These are phyloP conservation scores for Rhodotorula sp. DNA, from an alignment of 1,284 basidiomycete genomes.

Conservation along the genomic window DNA sequence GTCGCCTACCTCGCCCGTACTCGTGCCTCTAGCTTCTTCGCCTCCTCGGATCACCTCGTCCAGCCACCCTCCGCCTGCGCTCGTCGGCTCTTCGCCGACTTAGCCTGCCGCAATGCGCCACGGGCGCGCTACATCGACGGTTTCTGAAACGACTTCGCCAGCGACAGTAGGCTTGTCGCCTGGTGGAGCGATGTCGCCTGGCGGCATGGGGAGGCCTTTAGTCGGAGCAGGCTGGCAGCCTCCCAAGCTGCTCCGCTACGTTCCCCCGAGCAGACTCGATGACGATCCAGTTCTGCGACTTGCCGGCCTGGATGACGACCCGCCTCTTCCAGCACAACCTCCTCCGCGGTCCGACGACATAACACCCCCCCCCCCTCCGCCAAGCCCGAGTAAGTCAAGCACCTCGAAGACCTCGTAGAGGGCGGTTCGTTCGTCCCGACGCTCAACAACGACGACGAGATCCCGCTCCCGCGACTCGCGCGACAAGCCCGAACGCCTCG, in stretches of 20 bases:
- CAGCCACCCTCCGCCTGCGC: not conserved
- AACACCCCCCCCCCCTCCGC: too few relatives aligned
- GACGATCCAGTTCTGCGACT: not conserved
- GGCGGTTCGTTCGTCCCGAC: too few relatives aligned
- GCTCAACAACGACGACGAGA: not conserved
- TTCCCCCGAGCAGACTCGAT: not conserved
- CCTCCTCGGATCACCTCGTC: not conserved
- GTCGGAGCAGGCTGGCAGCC: too few relatives aligned
- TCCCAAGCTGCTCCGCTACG: not conserved
- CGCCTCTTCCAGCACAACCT: not conserved
- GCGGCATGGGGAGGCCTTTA: too few relatives aligned
- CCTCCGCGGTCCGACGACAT: not conserved
- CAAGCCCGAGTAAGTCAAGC: not conserved
- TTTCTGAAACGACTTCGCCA: too few relatives aligned
- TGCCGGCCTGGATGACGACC: not conserved
- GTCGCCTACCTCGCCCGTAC: not conserved
- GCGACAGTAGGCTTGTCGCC: too few relatives aligned
- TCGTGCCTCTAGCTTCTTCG: not conserved
- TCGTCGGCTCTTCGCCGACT: not conserved
- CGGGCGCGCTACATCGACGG: not conserved
- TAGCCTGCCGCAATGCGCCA: not conserved
- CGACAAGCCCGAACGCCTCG: not conserved
- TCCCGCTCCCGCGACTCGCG: not conserved
- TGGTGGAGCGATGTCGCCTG: too few relatives aligned
- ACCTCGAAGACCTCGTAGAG: not conserved